These are phyloP conservation scores for Dactylorhiza incarnata DNA, from an alignment of 106 monocot species.

Conservation along the genomic window DNA sequence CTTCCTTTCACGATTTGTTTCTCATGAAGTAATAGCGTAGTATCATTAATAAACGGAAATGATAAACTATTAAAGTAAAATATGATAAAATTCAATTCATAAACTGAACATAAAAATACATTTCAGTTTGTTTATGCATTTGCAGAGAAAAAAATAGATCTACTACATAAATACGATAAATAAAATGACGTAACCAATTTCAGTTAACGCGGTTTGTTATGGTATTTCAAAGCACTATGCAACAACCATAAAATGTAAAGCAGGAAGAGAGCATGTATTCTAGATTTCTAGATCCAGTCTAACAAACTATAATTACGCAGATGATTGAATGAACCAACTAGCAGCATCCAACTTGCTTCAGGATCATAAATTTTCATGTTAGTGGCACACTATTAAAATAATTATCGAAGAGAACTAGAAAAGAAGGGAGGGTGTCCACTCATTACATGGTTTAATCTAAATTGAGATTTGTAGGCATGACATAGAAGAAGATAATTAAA, in stretches of 20 bases:
- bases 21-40: too few relatives aligned
- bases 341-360: not conserved
- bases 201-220: not conserved
- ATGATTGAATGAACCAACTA: not conserved
- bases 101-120: not conserved
- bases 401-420: not conserved
- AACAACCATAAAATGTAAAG: not conserved
- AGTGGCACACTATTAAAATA: not conserved
- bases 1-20: too few relatives aligned
- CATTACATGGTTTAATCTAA: too few relatives aligned
- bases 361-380: not conserved
- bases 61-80: not conserved
- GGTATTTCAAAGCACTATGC: not conserved
- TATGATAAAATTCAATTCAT: not conserved
- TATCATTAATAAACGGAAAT: not conserved
- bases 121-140: not conserved
- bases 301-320: not conserved
- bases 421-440: too few relatives aligned
- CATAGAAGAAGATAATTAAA: too few relatives aligned
- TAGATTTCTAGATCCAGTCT: not conserved
- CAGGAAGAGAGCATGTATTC: not conserved
- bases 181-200: not conserved
- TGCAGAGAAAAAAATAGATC: not conserved
- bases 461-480: too few relatives aligned
- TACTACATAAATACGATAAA: not conserved